These are phyloP conservation scores for Talaromyces rugulosus DNA, from an alignment of 2,329 filamentous ascomycete species.

Conservation along the genomic window DNA sequence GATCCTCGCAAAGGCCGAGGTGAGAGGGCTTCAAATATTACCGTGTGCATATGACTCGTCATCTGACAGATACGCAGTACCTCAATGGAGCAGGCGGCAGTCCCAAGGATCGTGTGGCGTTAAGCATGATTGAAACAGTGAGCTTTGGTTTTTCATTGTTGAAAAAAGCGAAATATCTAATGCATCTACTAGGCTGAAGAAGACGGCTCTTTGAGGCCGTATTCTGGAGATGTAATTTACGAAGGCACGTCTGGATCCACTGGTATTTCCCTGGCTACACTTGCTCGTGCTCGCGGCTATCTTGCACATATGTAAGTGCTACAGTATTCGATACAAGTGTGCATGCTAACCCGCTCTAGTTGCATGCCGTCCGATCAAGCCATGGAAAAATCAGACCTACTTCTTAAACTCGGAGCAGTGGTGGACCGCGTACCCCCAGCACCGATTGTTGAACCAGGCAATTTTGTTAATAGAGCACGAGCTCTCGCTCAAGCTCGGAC, in stretches of 20 bases:
- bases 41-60: not conserved
- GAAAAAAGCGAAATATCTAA: not conserved
- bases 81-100: constrained; percentile 91
- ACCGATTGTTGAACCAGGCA: constrained; percentile 85
- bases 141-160: constrained; percentile 2
- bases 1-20: constrained; percentile 89
- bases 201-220: constrained; percentile 67
- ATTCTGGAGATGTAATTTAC: constrained; percentile 89
- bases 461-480: constrained; percentile 91
- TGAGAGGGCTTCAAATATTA: constrained; percentile 23
- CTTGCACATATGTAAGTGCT: constrained; percentile 71
- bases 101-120: constrained; percentile 90
- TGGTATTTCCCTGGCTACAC: constrained; percentile 86
- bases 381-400: constrained; percentile 80
- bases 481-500: constrained; percentile 73
- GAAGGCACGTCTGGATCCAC: constrained; percentile 97
- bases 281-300: constrained; percentile 85
- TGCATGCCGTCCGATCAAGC: constrained; percentile 95
- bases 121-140: constrained; percentile 74
- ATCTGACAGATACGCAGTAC: constrained; percentile 50
- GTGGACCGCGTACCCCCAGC: constrained; percentile 88
- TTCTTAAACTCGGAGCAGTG: constrained; percentile 83
- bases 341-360: constrained; percentile 22
- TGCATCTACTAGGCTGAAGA: constrained; percentile 63
- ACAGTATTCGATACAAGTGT: not conserved